Conservation (phyloP, 495 filamentous ascomycete genomes). For the Eremomyces bilateralis region DNA sequence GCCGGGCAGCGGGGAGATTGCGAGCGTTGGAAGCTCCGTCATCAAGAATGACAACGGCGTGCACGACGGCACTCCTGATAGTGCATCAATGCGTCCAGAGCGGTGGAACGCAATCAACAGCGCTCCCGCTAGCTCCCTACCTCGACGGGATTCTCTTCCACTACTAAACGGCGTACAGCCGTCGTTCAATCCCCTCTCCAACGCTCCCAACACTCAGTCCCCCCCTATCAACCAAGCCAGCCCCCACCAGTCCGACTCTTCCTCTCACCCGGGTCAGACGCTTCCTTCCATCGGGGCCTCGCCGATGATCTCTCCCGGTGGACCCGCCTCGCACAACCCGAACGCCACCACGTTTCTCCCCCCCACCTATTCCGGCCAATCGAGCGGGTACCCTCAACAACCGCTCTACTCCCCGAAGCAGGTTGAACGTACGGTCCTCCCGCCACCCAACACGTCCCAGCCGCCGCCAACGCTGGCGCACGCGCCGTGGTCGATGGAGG, state of each 20-base stretch:
- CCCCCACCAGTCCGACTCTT: neutral
- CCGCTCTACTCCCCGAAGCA: neutral
- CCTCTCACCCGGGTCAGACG: neutral
- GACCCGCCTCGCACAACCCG: neutral
- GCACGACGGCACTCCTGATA: constrained; percentile 9
- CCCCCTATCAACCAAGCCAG: neutral
- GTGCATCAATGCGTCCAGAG: constrained; percentile 5
- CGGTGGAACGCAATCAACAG: constrained; percentile 17
- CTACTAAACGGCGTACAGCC: constrained; percentile 2
- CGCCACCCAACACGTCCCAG: constrained; percentile 1
- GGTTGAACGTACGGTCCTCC: neutral
- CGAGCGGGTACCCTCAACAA: neutral
- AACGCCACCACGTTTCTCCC: too few relatives aligned
- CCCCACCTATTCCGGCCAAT: neutral
- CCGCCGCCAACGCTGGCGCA: constrained; percentile 4
- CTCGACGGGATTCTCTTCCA: constrained; percentile 2
- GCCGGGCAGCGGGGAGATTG: constrained; percentile 3
- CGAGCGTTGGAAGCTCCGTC: constrained; percentile 6
- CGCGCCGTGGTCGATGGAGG: constrained; percentile 7
- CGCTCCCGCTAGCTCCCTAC: constrained; percentile 5
- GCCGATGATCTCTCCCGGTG: neutral
- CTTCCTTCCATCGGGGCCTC: neutral
- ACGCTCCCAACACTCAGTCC: neutral
- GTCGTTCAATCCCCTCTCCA: neutral
- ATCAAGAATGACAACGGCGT: constrained; percentile 11